Conservation (phyloP, 2,329 filamentous ascomycete species). For the Aureobasidium sp. region DNA sequence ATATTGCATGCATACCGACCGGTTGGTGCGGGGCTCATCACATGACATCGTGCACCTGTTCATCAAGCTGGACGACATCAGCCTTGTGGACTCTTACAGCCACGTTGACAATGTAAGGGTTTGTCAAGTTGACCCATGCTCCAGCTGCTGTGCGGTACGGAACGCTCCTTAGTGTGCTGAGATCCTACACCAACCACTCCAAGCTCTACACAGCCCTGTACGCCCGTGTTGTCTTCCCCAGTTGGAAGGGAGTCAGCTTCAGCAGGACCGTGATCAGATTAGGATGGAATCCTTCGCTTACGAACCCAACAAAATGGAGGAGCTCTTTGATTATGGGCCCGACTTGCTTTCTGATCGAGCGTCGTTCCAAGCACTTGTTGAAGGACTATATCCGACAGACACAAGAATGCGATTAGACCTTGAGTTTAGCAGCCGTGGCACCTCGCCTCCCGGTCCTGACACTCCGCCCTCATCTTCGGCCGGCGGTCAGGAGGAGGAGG, state of each 20-base stretch:
- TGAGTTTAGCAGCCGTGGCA: constrained; percentile 3
- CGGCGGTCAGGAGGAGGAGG: background rate
- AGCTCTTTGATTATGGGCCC: background rate
- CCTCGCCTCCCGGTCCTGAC: background rate
- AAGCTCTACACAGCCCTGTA: constrained; percentile 2
- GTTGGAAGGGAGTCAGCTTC: background rate
- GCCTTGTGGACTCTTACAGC: constrained; percentile 2
- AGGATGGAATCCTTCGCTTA: constrained; percentile 10
- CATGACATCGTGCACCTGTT: background rate
- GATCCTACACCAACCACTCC: background rate
- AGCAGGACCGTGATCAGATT: background rate
- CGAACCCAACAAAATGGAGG: constrained; percentile 9
- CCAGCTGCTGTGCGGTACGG: constrained; percentile 8
- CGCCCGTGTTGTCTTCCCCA: background rate
- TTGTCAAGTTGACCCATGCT: background rate
- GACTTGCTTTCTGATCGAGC: constrained; percentile 3
- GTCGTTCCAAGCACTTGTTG: constrained; percentile 6
- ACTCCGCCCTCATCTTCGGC: constrained; percentile 3
- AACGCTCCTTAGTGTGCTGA: constrained; percentile 6
- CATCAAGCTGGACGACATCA: background rate
- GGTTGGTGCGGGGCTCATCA: constrained; percentile 11
- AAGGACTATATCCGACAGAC: background rate
- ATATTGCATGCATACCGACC: constrained; percentile 11
- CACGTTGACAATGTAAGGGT: background rate
- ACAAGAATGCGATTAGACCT: background rate